phyloP scores from a whole-genome alignment of 1,284 basidiomycete genomes.

The Cryptococcus deneoformans region DNA sequence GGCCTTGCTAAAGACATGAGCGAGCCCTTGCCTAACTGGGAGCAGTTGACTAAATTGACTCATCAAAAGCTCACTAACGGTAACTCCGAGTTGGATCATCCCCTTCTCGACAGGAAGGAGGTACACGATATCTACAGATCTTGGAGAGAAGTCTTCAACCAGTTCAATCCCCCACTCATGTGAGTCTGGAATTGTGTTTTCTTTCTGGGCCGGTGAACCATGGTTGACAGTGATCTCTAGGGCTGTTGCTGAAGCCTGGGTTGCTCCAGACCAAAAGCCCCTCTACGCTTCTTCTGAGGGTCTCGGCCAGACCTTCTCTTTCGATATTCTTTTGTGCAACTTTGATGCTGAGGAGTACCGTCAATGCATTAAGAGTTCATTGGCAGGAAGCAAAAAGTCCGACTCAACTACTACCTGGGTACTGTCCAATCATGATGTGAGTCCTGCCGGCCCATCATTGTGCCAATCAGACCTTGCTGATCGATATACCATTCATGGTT shows the following conservation, averaged over 20 bases:
- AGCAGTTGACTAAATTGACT: too few species aligned
- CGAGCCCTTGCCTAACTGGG: too few species aligned
- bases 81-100: too few species aligned
- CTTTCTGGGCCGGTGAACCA: background rate
- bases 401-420: too few species aligned
- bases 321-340: slow-evolving; percentile 40
- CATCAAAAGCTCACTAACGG: too few species aligned
- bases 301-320: slow-evolving; percentile 44
- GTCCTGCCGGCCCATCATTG: too few species aligned
- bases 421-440: too few species aligned
- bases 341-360: slow-evolving; percentile 26
- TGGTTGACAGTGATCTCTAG: slow-evolving; percentile 6
- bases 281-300: slow-evolving; percentile 36
- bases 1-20: too few species aligned
- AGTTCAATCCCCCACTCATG: slow-evolving; percentile 42
- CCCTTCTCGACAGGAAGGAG: slow-evolving; percentile 19
- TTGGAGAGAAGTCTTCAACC: slow-evolving; percentile 44
- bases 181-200: slow-evolving; percentile 13
- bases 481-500: too few species aligned
- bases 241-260: slow-evolving; percentile 45
- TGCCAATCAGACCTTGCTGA: too few species aligned
- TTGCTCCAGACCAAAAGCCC: slow-evolving; percentile 31
- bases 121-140: slow-evolving; percentile 36
- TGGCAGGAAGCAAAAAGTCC: too few species aligned
- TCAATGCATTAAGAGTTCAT: slow-evolving; percentile 1